Conservation (phyloP, 371 early-diverging fungal species). For the Mucor piriformis region DNA sequence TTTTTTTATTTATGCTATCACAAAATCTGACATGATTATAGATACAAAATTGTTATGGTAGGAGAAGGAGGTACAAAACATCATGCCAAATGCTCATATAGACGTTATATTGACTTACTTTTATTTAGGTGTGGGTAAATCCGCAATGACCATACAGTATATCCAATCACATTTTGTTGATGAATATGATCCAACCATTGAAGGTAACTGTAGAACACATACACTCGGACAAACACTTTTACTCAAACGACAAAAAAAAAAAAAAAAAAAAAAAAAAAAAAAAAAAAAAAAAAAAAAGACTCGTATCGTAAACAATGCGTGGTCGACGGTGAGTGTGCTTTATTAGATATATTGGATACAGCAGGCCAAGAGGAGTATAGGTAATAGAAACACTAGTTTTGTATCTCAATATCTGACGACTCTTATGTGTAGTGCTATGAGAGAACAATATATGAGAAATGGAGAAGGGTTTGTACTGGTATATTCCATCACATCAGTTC, state of each 20-base stretch:
- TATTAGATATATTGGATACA: slow-evolving; percentile 82
- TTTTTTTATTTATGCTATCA: neutral
- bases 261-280: neutral
- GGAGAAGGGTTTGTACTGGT: slow-evolving; percentile 57
- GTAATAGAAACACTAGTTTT: slow-evolving; percentile 27
- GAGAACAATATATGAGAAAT: slow-evolving; percentile 80
- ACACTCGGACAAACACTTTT: too few species aligned
- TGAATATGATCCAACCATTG: slow-evolving; percentile 88
- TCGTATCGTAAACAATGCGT: slow-evolving; percentile 79
- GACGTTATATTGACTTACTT: neutral
- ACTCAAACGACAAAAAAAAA: too few species aligned
- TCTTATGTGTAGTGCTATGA: slow-evolving; percentile 62
- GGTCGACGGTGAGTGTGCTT: slow-evolving; percentile 70
- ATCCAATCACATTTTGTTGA: slow-evolving; percentile 81
- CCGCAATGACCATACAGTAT: slow-evolving; percentile 81
- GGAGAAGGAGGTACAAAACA: slow-evolving; percentile 65
- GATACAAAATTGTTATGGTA: slow-evolving; percentile 72
- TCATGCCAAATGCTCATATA: neutral
- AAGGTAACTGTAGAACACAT: slow-evolving; percentile 41
- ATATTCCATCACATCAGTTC: slow-evolving; percentile 66
- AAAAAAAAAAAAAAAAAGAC: slow-evolving; percentile 41
- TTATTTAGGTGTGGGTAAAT: slow-evolving; percentile 61
- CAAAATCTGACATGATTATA: neutral
- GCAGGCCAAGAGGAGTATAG: slow-evolving; percentile 89
- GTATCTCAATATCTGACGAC: neutral